Evolutionary conservation across 148 eudicot genomes (phyloP), one percentile per base, ranked within the genome.

Genomic region (Rhododendron molle): DNA sequence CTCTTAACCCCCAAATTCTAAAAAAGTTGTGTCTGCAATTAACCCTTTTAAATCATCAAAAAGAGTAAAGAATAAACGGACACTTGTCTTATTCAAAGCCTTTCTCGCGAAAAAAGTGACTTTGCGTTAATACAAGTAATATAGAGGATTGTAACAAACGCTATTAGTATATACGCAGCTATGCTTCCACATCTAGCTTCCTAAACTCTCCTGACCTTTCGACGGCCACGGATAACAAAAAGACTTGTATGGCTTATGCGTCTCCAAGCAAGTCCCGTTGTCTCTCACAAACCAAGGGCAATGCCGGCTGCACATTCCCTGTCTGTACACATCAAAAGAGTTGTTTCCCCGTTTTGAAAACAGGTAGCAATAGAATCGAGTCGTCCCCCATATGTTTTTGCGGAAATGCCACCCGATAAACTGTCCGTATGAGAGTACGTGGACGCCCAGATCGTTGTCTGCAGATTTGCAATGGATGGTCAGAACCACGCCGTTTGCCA

Each of bases 251-350:
- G 54, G 52, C 81, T n/a, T 44, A 12, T 4, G 52, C n/a, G 52
- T 44, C 15, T 78, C 81, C 34, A 78, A 78, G 28, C 81, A 78
- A 44, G 56, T 46, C 7, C 38, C 76, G 15, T 30, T 30, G 3
- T 32, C 6, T 78, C 81, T 78, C 32, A n/a, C 56, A 78, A 46
- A 78, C 81, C 81, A 46, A 46, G n/a, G 13, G 81, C 81, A 78
- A n/a, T 77, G 81, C 14, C 0, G 3, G 52, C 36, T 43, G 52
- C 76, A 40, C n/a, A 65, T 82, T 26, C 73, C 84, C 6, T 60
- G 23, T 2, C 23, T 43, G 76, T 6, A 82, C 4, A 65, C n/a
- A 14, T 23, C 36, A 1, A 40, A 82, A 82, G n/a, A n/a, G 20
- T 3, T 28, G 38, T 28, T 26, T 28, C 34, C 34, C 10, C 23